These are phyloP conservation scores for Termitomyces sp. DNA, from an alignment of 768 basidiomycete species.

Conservation along the genomic window DNA sequence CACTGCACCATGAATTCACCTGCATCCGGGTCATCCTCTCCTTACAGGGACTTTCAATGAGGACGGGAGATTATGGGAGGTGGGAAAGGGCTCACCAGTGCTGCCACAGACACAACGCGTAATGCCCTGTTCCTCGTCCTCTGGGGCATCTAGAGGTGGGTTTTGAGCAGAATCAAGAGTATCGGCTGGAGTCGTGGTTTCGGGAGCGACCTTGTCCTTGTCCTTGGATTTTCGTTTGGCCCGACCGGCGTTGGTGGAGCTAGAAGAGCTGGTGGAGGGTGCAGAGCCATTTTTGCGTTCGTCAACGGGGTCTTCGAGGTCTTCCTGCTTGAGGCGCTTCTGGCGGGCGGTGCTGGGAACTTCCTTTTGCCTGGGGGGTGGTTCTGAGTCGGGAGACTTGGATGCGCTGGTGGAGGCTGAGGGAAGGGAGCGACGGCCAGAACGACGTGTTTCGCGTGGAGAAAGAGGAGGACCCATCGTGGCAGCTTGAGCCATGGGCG, in stretches of 20 bases:
- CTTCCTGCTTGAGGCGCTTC: constrained; percentile 75
- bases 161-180: constrained; percentile 30
- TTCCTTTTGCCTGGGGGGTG: constrained; percentile 50
- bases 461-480: constrained; percentile 78
- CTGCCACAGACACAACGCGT: constrained; percentile 89
- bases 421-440: constrained; percentile 69
- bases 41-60: constrained; percentile 29
- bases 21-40: constrained; percentile 76
- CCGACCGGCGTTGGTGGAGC: constrained; percentile 30
- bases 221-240: constrained; percentile 69
- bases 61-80: constrained; percentile 18
- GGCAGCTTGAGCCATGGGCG: constrained; percentile 67
- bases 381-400: constrained; percentile 74
- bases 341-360: constrained; percentile 39
- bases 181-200: constrained; percentile 25
- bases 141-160: constrained; percentile 40
- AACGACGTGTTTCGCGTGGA: constrained; percentile 75
- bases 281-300: constrained; percentile 47
- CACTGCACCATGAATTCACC: constrained; percentile 98
- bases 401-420: constrained; percentile 66
- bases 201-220: constrained; percentile 34
- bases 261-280: constrained; percentile 33
- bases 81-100: constrained; percentile 51
- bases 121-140: constrained; percentile 60
- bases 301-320: constrained; percentile 61